Percentiles rank a stretch among this genome's conserved stretches.
Conservation (phyloP, 176 grass and related monocot species). For the Oryza nivara region DNA sequence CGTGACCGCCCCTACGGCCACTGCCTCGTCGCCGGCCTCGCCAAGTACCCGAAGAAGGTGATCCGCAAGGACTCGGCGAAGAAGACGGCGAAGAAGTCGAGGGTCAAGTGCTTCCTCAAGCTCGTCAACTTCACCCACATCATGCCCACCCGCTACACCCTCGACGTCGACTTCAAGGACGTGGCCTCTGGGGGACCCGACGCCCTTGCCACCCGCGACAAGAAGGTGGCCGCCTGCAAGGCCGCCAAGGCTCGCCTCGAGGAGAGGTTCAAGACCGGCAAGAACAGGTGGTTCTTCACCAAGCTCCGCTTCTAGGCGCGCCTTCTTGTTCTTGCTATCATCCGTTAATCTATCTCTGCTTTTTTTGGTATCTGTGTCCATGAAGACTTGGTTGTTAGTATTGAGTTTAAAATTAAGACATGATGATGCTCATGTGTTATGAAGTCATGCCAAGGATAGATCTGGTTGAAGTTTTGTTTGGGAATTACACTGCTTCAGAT, state of each 20-base stretch:
- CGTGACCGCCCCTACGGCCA: slow-evolving; percentile 70
- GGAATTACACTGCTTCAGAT: too few species aligned
- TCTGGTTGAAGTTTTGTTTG: too few species aligned
- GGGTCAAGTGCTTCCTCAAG: slow-evolving; percentile 77
- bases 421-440: too few species aligned
- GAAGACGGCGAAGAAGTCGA: slow-evolving; percentile 76
- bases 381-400: too few species aligned
- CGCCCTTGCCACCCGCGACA: slow-evolving; percentile 51
- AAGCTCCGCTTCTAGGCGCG: slow-evolving; percentile 60
- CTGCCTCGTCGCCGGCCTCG: slow-evolving; percentile 64
- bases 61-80: slow-evolving; percentile 68
- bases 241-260: slow-evolving; percentile 58
- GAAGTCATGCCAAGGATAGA: too few species aligned
- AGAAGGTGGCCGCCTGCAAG: slow-evolving; percentile 71
- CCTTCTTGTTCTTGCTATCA: not conserved
- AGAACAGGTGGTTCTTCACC: slow-evolving; percentile 82
- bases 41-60: slow-evolving; percentile 73
- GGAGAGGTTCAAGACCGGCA: slow-evolving; percentile 73
- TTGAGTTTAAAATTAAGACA: too few species aligned
- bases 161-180: slow-evolving; percentile 72
- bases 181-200: slow-evolving; percentile 32
- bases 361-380: too few species aligned
- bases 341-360: too few species aligned
- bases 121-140: slow-evolving; percentile 80
- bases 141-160: slow-evolving; percentile 74